Evolutionary conservation across 805 yeast species (phyloP), one percentile per base, ranked within the genome.

Genomic region (Ogataea thermomethanolica): DNA sequence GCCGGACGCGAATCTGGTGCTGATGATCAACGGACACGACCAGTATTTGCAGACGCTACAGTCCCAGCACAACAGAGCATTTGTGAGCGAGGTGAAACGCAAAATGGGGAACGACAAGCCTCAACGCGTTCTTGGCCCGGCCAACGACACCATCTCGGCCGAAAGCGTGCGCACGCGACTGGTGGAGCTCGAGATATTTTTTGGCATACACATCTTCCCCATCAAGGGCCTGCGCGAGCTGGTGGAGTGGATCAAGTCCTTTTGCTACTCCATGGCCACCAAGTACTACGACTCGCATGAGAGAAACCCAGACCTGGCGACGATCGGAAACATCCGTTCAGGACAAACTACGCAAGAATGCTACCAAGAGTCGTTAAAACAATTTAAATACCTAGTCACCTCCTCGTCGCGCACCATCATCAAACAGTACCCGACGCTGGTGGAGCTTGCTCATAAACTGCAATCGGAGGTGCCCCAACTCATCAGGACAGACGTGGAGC

Each of bases 301-400:
- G 44, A 59, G 87, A 46, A 74, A 78, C 53, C 66, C 69, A 42
- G 73, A 73, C 27, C 67, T 78, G 39, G 71, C 82, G 1, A 78
- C 76, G 47, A 58, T 83, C 7, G 80, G 81, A 4, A 63, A 58
- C 1, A 70, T 80, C 8, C 72, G 67, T 51, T 77, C 84, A 5
- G 84, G 84, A 0, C 59, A 65, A 9, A 73, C 71, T 49, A 50
- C 64, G 3, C 59, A 61, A 17, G 75, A 74, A 30, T 70, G 79
- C 0, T 73, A 69, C 49, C 46, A 68, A 4, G 73, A 73, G 47
- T 69, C 79, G 39, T 47, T 83, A 21, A 68, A 72, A 37, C 81
- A 81, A 41, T 70, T 84, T 47, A 78, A 76, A 39, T 64, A 70
- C 46, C 70, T 83, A 71, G 79, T 84, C 2, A 70, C 67, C 8